phyloP scores from a whole-genome alignment of 2,329 filamentous ascomycete species.

The Karstenula rhodostoma region DNA sequence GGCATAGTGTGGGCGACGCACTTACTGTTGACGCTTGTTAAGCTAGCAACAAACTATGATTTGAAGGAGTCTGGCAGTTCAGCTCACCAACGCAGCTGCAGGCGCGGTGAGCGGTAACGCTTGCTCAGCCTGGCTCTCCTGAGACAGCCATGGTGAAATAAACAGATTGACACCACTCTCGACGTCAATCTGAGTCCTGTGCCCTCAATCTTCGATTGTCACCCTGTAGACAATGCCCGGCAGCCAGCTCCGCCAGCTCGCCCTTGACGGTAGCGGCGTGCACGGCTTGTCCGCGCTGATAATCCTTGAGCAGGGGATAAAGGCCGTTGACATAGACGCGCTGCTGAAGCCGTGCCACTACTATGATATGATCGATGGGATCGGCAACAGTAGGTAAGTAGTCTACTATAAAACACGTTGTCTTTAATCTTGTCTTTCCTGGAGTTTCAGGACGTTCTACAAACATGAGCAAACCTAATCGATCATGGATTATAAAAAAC shows the following conservation, averaged over 20 bases:
- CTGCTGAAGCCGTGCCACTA: slow-evolving; percentile 27
- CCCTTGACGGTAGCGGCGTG: slow-evolving; percentile 19
- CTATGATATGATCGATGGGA: too few species aligned
- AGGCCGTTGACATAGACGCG: slow-evolving; percentile 18
- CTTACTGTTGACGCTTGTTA: too few species aligned
- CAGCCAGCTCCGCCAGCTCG: neutral
- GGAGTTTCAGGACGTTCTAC: too few species aligned
- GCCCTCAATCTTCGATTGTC: neutral
- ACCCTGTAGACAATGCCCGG: neutral
- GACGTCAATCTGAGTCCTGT: neutral
- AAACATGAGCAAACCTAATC: neutral
- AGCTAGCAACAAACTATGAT: too few species aligned
- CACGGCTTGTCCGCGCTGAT: slow-evolving; percentile 26
- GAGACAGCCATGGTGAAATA: neutral
- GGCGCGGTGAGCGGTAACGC: neutral
- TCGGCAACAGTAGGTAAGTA: slow-evolving; percentile 26
- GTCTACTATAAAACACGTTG: neutral
- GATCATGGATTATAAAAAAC: neutral
- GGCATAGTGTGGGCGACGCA: too few species aligned
- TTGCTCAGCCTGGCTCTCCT: neutral
- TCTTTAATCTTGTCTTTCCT: too few species aligned
- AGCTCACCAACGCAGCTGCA: neutral
- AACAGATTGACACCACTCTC: neutral
- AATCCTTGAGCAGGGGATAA: slow-evolving; percentile 27
- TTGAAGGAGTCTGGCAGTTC: too few species aligned